Percentiles rank a stretch among this genome's conserved stretches.
Evolutionary conservation across 306 rosid genomes (phyloP).

Genomic region (Sesbania bispinosa): DNA sequence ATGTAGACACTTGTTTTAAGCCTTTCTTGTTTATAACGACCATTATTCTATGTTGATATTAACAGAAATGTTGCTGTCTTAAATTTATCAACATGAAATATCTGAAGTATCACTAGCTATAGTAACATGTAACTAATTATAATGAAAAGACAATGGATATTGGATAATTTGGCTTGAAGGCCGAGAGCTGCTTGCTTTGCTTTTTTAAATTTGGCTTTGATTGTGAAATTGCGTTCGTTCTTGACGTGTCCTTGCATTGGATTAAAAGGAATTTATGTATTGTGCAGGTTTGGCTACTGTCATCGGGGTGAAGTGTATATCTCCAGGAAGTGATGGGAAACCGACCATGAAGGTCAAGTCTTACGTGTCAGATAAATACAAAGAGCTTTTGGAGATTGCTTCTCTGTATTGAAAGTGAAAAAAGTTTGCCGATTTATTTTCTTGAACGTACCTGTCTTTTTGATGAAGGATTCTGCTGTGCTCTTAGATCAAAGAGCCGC

Average conservation of each 20-base stretch:
- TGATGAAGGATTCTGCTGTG: no score
- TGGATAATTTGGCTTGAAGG: neutral
- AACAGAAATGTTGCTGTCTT: neutral
- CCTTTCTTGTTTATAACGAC: neutral
- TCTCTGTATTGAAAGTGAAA: slow-evolving; percentile 46
- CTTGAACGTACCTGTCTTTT: no score
- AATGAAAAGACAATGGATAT: neutral
- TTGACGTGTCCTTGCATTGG: neutral
- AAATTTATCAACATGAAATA: neutral
- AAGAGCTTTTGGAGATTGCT: slow-evolving; percentile 63
- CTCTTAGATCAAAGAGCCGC: no score
- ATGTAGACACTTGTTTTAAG: neutral
- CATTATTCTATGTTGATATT: neutral
- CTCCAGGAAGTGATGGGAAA: slow-evolving; percentile 56
- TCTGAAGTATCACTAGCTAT: neutral
- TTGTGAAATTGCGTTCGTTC: neutral
- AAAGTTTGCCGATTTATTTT: no score
- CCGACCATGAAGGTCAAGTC: slow-evolving; percentile 65
- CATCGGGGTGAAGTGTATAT: slow-evolving; percentile 71
- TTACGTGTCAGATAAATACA: slow-evolving; percentile 50
- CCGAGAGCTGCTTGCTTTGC: neutral
- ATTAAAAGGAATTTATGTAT: neutral
- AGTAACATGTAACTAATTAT: neutral
- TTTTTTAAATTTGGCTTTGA: neutral
- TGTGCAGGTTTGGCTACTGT: slow-evolving; percentile 74